Evolutionary conservation across 2,329 filamentous ascomycete genomes (phyloP).

Genomic region (Aspergillus ochraceus): DNA sequence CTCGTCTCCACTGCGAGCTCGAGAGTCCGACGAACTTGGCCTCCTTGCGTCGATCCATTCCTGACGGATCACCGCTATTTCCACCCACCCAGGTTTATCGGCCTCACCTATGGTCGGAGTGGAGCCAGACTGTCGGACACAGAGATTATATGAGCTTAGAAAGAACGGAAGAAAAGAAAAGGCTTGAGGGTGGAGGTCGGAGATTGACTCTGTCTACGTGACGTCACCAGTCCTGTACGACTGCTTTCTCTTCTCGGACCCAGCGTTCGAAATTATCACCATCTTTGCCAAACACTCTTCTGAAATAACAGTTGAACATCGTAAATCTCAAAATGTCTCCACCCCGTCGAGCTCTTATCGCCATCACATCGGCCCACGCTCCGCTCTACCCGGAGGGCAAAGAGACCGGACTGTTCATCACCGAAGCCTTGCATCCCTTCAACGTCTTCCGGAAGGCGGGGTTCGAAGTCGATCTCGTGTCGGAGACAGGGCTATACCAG

Average conservation of each 20-base stretch:
- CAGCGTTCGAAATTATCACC: not conserved
- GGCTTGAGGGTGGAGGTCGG: too few relatives aligned
- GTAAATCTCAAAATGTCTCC: not conserved
- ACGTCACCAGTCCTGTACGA: not conserved
- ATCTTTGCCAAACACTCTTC: not conserved
- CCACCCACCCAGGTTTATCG: too few relatives aligned
- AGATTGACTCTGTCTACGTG: not conserved
- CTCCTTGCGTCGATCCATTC: too few relatives aligned
- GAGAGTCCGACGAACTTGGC: too few relatives aligned
- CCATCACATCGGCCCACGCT: constrained; percentile 4
- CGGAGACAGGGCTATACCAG: constrained; percentile 40
- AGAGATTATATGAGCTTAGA: too few relatives aligned
- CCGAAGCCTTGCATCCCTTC: constrained; percentile 8
- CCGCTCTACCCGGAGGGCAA: constrained; percentile 6
- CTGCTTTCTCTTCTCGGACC: not conserved
- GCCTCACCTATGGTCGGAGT: too few relatives aligned
- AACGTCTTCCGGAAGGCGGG: constrained; percentile 25
- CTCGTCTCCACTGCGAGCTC: too few relatives aligned
- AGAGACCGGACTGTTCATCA: constrained; percentile 8
- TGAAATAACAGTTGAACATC: not conserved
- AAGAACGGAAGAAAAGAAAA: too few relatives aligned
- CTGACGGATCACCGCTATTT: too few relatives aligned
- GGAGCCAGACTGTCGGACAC: too few relatives aligned
- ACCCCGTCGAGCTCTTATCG: constrained; percentile 2
- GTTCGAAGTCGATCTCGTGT: constrained; percentile 44